Conservation (phyloP, 2,329 filamentous ascomycete genomes). For the Talaromyces funiculosus region DNA sequence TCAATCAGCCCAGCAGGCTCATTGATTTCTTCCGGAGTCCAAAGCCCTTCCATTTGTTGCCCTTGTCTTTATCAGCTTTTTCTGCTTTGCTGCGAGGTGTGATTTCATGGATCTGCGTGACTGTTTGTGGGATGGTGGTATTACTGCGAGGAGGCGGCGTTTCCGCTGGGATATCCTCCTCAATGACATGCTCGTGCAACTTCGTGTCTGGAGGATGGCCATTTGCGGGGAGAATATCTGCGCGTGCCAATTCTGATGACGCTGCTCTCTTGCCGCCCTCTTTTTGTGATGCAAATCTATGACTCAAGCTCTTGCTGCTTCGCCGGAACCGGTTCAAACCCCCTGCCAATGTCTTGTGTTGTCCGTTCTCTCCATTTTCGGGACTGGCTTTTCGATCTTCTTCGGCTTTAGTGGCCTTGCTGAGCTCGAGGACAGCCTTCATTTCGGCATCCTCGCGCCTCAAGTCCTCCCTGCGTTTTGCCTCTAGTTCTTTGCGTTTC, state of each 20-base stretch:
- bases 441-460: conserved; percentile 55
- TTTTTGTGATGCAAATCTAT: conserved; percentile 51
- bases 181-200: conserved; percentile 15
- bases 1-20: conserved; percentile 23
- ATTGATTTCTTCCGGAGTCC: conserved; percentile 42
- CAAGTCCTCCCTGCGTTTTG: conserved; percentile 42
- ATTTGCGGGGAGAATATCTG: conserved; percentile 8
- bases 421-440: conserved; percentile 59
- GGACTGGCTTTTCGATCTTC: conserved; percentile 35
- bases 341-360: conserved; percentile 31
- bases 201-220: conserved; percentile 5
- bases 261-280: conserved; percentile 33
- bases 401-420: conserved; percentile 57
- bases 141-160: neutral
- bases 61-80: conserved; percentile 15
- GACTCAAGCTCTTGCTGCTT: conserved; percentile 71
- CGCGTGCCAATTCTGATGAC: conserved; percentile 19
- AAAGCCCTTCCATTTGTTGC: conserved; percentile 36
- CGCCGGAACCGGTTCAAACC: conserved; percentile 62
- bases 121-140: neutral
- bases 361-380: conserved; percentile 13
- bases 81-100: neutral
- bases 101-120: neutral
- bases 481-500: conserved; percentile 55
- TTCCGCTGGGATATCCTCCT: conserved; percentile 9